Percentiles rank a stretch among this genome's conserved stretches.
Conservation (phyloP, 2,329 filamentous ascomycete species). For the Aspergillus udagawae region DNA sequence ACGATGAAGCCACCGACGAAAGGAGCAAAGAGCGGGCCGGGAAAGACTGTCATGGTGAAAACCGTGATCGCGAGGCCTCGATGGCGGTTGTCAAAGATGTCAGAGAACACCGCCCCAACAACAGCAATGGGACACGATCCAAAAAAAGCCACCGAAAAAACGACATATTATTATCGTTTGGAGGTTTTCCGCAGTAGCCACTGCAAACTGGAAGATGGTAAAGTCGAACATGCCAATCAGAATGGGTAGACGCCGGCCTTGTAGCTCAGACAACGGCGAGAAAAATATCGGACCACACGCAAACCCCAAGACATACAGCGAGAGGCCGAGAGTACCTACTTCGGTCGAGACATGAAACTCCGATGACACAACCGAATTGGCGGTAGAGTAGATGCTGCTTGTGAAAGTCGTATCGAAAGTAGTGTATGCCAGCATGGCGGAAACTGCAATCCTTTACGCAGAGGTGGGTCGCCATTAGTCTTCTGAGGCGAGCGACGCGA, state of each 20-base stretch:
- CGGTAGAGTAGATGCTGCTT: constrained; percentile 67
- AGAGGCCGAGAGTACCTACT: constrained; percentile 39
- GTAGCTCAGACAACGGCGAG: constrained; percentile 58
- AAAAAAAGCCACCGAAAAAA: constrained; percentile 52
- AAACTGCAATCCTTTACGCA: constrained; percentile 19
- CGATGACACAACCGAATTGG: constrained; percentile 53
- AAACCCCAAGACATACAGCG: constrained; percentile 45
- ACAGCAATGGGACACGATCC: constrained; percentile 51
- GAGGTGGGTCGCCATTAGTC: not conserved
- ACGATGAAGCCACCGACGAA: constrained; percentile 54
- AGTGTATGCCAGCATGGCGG: constrained; percentile 41
- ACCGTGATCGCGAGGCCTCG: constrained; percentile 43
- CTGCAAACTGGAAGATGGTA: constrained; percentile 41
- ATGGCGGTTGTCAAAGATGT: constrained; percentile 51
- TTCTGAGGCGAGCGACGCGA: not conserved
- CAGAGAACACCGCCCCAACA: constrained; percentile 53
- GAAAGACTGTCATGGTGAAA: constrained; percentile 50
- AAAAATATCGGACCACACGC: constrained; percentile 53
- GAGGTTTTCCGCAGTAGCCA: constrained; percentile 35
- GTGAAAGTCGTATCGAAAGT: constrained; percentile 54
- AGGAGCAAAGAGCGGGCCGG: constrained; percentile 49
- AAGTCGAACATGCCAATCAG: constrained; percentile 36
- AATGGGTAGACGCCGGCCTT: constrained; percentile 51
- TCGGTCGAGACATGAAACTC: constrained; percentile 55
- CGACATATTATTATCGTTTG: constrained; percentile 39